phyloP scores from a whole-genome alignment of 768 basidiomycete species.

The Russula olivacea region DNA sequence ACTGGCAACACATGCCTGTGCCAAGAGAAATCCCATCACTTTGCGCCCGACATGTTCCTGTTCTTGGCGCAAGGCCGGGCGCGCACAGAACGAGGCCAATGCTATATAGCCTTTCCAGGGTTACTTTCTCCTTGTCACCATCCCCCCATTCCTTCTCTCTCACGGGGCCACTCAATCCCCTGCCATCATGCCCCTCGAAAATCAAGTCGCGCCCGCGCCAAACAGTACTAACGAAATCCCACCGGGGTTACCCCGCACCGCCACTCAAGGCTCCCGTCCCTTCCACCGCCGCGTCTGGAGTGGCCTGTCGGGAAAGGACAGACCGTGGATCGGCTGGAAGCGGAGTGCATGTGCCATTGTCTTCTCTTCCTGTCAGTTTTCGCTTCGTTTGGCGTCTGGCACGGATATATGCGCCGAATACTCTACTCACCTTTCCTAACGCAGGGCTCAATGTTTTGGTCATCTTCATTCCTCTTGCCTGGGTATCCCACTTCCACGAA shows the following conservation, averaged over 20 bases:
- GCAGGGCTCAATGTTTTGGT: slow-evolving; percentile 27
- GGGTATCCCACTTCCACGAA: slow-evolving; percentile 29
- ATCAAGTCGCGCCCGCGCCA: neutral
- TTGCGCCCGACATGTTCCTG: no score
- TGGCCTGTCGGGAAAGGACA: slow-evolving; percentile 20
- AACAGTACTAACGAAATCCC: neutral
- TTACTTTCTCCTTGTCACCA: no score
- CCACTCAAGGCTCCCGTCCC: neutral
- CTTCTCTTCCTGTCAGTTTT: slow-evolving; percentile 19
- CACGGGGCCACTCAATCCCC: neutral
- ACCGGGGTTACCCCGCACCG: neutral
- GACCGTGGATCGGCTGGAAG: slow-evolving; percentile 12
- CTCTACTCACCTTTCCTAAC: neutral
- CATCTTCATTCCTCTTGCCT: slow-evolving; percentile 29
- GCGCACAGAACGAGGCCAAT: neutral
- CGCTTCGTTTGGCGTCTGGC: neutral
- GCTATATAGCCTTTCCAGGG: no score
- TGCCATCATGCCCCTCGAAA: neutral
- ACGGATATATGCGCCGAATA: no score
- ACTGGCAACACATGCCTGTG: no score
- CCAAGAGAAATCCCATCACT: no score
- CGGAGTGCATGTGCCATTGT: slow-evolving; percentile 13
- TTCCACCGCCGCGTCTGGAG: slow-evolving; percentile 7
- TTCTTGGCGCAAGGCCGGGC: no score
- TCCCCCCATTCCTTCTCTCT: no score